A percentile compares a stretch with the other conserved stretches of the same genome.
phyloP scores from a whole-genome alignment of 805 yeast species.

The Metschnikowia baotianmanensis region DNA sequence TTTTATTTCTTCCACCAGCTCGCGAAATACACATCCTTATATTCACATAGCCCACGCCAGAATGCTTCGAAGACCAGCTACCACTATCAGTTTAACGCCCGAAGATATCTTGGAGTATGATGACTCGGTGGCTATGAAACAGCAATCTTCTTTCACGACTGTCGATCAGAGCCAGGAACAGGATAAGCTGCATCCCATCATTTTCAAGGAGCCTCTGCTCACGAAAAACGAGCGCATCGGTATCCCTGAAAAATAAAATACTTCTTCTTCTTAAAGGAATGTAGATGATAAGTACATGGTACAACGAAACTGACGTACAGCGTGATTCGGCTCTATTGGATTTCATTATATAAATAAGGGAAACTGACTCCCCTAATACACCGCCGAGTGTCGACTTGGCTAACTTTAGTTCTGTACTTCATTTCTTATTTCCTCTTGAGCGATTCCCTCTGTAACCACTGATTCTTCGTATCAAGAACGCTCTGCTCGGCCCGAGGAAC shows the following conservation, averaged over 20 bases:
- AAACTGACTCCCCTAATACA: not conserved
- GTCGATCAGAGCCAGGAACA: conserved; percentile 16
- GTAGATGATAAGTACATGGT: too few species aligned
- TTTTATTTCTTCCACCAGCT: too few species aligned
- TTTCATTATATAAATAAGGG: not conserved
- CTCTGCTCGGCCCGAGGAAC: conserved; percentile 39
- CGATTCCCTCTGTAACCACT: conserved; percentile 42
- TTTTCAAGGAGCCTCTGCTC: conserved; percentile 18
- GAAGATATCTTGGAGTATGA: conserved; percentile 61
- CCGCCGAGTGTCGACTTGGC: not conserved
- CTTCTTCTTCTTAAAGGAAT: too few species aligned
- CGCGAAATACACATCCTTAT: too few species aligned
- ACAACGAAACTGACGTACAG: too few species aligned
- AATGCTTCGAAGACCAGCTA: conserved; percentile 76
- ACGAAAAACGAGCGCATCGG: conserved; percentile 19
- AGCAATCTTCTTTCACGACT: conserved; percentile 12
- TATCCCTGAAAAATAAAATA: conserved; percentile 7
- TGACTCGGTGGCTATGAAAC: conserved; percentile 24
- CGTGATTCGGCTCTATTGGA: not conserved
- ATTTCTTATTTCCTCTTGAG: conserved; percentile 34
- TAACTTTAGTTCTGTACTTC: too few species aligned
- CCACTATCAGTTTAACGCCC: conserved; percentile 61
- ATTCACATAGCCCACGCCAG: too few species aligned
- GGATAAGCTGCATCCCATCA: conserved; percentile 14
- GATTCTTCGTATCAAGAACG: conserved; percentile 30